phyloP scores from a whole-genome alignment of 2,329 filamentous ascomycete genomes.

The Hypoxylon sp. region DNA sequence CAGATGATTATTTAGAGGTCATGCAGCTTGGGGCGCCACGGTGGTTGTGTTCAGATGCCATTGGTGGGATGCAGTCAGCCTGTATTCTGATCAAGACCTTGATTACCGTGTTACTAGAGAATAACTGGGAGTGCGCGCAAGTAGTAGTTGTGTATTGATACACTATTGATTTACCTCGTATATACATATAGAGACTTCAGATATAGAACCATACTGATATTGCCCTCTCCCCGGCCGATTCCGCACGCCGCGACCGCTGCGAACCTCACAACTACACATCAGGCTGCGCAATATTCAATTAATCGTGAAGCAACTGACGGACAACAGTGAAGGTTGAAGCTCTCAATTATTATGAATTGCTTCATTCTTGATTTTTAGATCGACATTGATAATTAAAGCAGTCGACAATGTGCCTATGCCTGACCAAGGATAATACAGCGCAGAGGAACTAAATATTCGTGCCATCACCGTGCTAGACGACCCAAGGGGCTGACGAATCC shows the following conservation, averaged over 20 bases:
- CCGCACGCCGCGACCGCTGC: not conserved
- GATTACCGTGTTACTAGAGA: not conserved
- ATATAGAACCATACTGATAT: not conserved
- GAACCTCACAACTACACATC: not conserved
- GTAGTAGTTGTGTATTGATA: not conserved
- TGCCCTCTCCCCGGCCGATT: not conserved
- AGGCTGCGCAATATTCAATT: not conserved
- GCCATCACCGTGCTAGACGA: not conserved
- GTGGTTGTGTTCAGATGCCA: slow-evolving; percentile 9
- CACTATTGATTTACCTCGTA: not conserved
- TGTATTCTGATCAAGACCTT: slow-evolving; percentile 17
- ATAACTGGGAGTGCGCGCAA: not conserved
- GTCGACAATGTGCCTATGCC: not conserved
- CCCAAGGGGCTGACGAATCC: not conserved
- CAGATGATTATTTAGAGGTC: slow-evolving; percentile 7
- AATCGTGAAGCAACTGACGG: not conserved
- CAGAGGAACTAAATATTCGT: not conserved
- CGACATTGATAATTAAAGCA: too few relatives aligned
- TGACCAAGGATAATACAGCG: not conserved
- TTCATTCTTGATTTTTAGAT: not conserved
- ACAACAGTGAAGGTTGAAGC: not conserved
- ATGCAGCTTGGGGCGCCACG: not conserved
- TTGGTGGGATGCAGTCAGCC: slow-evolving; percentile 10
- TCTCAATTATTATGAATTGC: not conserved
- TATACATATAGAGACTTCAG: not conserved